Evolutionary conservation across 1,139 yeast genomes (phyloP).

Genomic region (Pichia sp.): DNA sequence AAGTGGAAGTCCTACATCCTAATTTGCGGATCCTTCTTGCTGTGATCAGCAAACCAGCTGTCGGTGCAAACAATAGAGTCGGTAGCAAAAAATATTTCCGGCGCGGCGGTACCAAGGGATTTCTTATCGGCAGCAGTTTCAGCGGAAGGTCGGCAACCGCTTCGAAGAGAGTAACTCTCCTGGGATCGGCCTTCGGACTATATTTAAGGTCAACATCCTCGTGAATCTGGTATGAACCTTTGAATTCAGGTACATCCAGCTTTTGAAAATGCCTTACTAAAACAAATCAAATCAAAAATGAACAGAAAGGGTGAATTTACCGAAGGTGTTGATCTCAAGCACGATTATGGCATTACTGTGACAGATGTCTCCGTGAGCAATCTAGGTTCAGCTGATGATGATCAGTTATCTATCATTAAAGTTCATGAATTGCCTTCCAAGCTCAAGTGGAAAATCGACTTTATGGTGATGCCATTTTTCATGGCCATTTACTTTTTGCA

Average conservation of each 20-base stretch:
- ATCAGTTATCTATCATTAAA: not conserved
- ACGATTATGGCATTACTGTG: not conserved
- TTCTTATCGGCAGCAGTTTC: not conserved
- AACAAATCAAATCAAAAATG: not conserved
- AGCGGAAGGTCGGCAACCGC: not conserved
- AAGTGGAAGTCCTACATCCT: no score
- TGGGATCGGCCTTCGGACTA: not conserved
- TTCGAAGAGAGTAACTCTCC: not conserved
- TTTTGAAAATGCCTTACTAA: no score
- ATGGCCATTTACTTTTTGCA: constrained; percentile 14
- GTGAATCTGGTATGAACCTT: not conserved
- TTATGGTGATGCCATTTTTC: constrained; percentile 16
- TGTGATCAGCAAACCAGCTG: no score
- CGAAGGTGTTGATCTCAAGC: not conserved
- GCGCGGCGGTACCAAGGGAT: no score
- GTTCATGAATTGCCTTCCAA: constrained; percentile 29
- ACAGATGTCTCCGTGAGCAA: not conserved
- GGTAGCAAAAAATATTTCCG: no score
- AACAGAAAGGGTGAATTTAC: not conserved
- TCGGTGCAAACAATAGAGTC: no score
- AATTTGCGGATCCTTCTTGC: no score
- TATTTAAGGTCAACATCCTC: no score
- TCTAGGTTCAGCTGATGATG: not conserved
- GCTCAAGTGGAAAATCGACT: constrained; percentile 17
- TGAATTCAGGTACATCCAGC: no score